Base-by-base conservation (phyloP, 2,329 filamentous ascomycete species). In the Ceratocystis albifundus region DNA sequence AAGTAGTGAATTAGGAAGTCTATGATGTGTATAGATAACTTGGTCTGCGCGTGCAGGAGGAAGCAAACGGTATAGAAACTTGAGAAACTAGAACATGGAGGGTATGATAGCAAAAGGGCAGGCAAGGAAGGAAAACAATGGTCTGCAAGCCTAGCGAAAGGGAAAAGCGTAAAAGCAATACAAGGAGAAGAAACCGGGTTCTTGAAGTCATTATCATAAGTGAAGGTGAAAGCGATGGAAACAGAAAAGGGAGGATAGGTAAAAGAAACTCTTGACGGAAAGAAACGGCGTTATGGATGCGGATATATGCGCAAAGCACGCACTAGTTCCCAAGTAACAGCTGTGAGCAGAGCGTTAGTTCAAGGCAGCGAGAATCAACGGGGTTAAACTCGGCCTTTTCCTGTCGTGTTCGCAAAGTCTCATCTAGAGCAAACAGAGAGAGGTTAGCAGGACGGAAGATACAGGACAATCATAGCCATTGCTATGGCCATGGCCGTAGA, bases 341-440 rank as follows among this genome's bases (percentile, higher is more conserved):
- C 57, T 78, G 76, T 5, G 79, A 79, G 70, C 77, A 80, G 69
- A 80, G 80, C 67, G 78, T 77, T 50, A 82, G 73, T 70, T 82
- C 80, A 55, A 80, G 76, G 48, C 79, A 82, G 41, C 80, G 76
- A 7, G 80, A 81, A 69, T 81, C 76, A 50, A 76, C 75, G 17
- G 76, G 76, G 2, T 76, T 80, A 70, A 84, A 84, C 46, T 79
- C 76, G 3, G 80, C 79, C 25, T 79, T 76, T 61, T 81, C 78
- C 67, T 81, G 80, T 45, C 81, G 80, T 46, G 76, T 70, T 48
- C 74, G 71, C 15, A 77, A 73, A 0, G 72, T 71, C 30, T 77
- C 71, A 30, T 70, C 71, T 72, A 50, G 12, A 30, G 46, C 6
- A 17, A 12, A 20, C 6, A 1, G 41, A 28, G 6, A 1, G 30